Base-by-base conservation (phyloP, 192 early-diverging fungal species). In the Paraglomus brasilianum region DNA sequence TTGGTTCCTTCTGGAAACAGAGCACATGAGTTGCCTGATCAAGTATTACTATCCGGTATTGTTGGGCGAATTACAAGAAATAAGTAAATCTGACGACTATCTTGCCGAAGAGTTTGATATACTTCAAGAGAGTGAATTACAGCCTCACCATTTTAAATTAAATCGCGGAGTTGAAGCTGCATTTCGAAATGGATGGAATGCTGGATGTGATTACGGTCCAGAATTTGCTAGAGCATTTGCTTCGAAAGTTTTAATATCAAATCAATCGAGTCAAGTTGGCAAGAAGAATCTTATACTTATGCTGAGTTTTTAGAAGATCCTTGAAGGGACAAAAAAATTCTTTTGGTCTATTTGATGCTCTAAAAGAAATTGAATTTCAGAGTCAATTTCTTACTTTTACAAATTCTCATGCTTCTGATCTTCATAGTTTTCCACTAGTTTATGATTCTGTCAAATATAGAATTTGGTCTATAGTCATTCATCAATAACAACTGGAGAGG, bases 401-500 rank as follows among this genome's bases (percentile, higher is more conserved):
- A 11, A 64, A 11, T 24, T 30, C 5, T 22, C 0, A 47, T 21
- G 36, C 45, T 24, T 22, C 24, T 9, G 2, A 0, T 5, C 0
- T 64, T 7, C 40, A 45, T 47, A 47, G 1, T 2, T 64, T 47
- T 47, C 22, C 8, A 10, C 9, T 30, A 22, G 5, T 64, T 9
- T 64, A 64, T 46, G 5, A 17, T 4, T 64, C 45, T 64, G 61
- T 64, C 14, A 64, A 64, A 22, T 30, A n/a, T 0, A 0, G 30
- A 6, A 64, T 64, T 21, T 64, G 38, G 5, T 64, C n/a, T 42
- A 60, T 60, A 14, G 17, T 41, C 1, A 46, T 64, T 22, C 22
- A 64, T 30, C 45, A 64, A 30, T 42, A 64, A 21, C 46, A 64
- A 64, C 30, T 30, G 61, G 45, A 1, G 22, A 64, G 38, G 61